These are phyloP conservation scores for Cenchrus purpureus DNA, from an alignment of 176 grass and related monocot genomes.

Conservation along the genomic window DNA sequence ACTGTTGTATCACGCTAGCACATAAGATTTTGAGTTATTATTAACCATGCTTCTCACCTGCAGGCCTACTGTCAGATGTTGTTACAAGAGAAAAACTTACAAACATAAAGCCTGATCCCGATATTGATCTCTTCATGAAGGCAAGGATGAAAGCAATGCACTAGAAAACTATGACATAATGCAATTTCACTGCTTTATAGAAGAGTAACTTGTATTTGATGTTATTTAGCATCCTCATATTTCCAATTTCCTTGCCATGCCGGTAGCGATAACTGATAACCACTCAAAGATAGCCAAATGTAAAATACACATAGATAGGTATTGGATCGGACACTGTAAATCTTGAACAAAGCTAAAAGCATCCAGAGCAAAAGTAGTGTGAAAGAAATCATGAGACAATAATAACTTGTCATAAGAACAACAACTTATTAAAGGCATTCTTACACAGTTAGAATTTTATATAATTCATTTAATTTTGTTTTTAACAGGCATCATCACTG, in stretches of 20 bases:
- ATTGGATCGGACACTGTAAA: neutral
- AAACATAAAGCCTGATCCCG: constrained; percentile 46
- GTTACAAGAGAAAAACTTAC: constrained; percentile 41
- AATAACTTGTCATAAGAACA: neutral
- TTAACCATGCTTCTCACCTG: constrained; percentile 2
- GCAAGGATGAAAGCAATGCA: constrained; percentile 23
- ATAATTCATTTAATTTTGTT: neutral
- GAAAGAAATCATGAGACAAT: neutral
- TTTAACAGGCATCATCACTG: constrained; percentile 44
- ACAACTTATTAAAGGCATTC: neutral
- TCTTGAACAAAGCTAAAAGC: neutral
- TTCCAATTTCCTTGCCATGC: neutral
- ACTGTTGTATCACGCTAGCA: neutral
- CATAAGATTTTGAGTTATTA: constrained; percentile 1
- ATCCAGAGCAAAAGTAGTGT: neutral
- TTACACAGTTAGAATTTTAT: neutral
- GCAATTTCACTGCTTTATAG: neutral
- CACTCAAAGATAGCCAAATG: neutral
- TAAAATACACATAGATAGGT: neutral
- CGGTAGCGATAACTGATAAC: neutral
- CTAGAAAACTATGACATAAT: neutral
- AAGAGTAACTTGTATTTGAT: neutral
- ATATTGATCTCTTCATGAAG: constrained; percentile 56
- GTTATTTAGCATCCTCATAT: neutral
- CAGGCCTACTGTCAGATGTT: constrained; percentile 46